Conservation (phyloP, 2,329 filamentous ascomycete genomes). For the Alternaria arbusti region DNA sequence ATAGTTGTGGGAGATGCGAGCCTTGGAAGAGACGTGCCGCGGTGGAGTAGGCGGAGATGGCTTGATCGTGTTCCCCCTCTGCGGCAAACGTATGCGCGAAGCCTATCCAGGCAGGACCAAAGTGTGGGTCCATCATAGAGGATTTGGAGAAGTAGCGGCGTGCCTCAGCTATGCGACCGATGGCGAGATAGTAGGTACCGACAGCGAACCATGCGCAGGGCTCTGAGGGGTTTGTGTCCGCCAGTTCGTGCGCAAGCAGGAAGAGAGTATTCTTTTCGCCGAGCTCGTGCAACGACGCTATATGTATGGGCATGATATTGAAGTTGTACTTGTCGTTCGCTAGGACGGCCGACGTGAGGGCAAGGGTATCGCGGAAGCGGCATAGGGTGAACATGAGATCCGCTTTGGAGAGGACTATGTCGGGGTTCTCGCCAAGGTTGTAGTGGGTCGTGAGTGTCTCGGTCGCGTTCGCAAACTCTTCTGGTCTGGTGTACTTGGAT, state of each 20-base stretch:
- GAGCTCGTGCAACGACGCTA: constrained; percentile 90
- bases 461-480: constrained; percentile 81
- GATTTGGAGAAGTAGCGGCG: constrained; percentile 93
- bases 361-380: constrained; percentile 84
- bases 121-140: constrained; percentile 96
- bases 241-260: constrained; percentile 88
- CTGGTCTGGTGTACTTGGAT: constrained; percentile 91
- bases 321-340: constrained; percentile 89
- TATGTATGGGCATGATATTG: constrained; percentile 83
- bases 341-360: constrained; percentile 83
- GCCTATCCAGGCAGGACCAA: constrained; percentile 96
- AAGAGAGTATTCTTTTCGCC: constrained; percentile 87
- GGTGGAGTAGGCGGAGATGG: constrained; percentile 96
- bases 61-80: constrained; percentile 97
- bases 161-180: constrained; percentile 88
- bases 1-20: constrained; percentile 93
- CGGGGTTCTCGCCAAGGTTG: constrained; percentile 82
- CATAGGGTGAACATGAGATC: constrained; percentile 95
- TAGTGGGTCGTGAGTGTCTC: constrained; percentile 95
- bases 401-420: constrained; percentile 87
- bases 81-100: constrained; percentile 98
- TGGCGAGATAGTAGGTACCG: constrained; percentile 91
- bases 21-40: constrained; percentile 95
- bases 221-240: constrained; percentile 89
- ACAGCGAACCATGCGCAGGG: constrained; percentile 93